phyloP scores from a whole-genome alignment of 2,329 filamentous ascomycete genomes.

The Colletotrichum karsti region DNA sequence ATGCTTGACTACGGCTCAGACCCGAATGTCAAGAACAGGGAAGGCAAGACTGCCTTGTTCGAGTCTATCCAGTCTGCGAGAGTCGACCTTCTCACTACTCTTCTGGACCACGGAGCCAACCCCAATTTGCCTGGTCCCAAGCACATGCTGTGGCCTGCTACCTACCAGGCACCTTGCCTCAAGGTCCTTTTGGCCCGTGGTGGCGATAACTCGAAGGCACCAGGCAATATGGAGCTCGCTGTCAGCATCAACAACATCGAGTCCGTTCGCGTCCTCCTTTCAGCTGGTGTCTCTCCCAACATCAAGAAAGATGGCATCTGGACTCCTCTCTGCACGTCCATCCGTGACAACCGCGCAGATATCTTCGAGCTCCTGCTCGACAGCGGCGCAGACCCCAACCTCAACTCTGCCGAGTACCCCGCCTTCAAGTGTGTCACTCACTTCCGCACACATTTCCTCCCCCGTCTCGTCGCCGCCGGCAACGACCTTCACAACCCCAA shows the following conservation, averaged over 20 bases:
- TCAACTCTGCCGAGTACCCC: conserved; percentile 70
- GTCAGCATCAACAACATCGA: conserved; percentile 71
- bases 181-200: conserved; percentile 66
- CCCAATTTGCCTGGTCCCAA: conserved; percentile 75
- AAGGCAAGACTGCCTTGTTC: conserved; percentile 71
- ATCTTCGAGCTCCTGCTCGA: conserved; percentile 67
- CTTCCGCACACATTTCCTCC: conserved; percentile 67
- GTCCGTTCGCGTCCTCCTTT: conserved; percentile 64
- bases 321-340: conserved; percentile 73
- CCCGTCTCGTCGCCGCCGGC: conserved; percentile 66
- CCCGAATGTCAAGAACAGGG: conserved; percentile 65
- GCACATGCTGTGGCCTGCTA: conserved; percentile 73
- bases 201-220: conserved; percentile 66
- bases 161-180: conserved; percentile 65
- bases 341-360: conserved; percentile 71
- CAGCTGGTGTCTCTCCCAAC: conserved; percentile 68
- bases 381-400: conserved; percentile 69
- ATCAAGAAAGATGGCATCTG: conserved; percentile 72
- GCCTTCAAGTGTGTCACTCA: conserved; percentile 76
- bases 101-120: conserved; percentile 67
- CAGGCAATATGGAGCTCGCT: conserved; percentile 72
- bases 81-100: conserved; percentile 60
- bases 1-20: conserved; percentile 68
- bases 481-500: conserved; percentile 67
- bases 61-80: conserved; percentile 66